Evolutionary conservation across 495 filamentous ascomycete genomes (phyloP).

Genomic region (Xylaria longipes): DNA sequence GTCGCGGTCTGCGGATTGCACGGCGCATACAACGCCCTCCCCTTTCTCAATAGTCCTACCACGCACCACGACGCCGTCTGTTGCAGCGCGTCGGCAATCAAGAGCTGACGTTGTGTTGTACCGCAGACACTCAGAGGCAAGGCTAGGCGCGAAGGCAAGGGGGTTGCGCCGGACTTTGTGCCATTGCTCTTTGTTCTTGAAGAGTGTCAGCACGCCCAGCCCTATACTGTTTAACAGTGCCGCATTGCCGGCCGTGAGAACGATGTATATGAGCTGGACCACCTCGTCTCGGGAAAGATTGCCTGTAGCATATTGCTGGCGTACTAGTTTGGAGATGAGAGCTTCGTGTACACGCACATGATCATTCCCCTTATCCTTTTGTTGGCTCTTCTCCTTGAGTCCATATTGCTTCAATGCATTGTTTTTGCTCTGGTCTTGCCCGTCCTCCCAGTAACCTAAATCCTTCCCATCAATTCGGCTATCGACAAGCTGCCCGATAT

Average conservation of each 20-base stretch:
- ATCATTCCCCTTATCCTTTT: conserved; percentile 36
- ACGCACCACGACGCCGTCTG: conserved; percentile 50
- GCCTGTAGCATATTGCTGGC: conserved; percentile 47
- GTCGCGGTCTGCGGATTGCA: conserved; percentile 55
- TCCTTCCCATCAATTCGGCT: conserved; percentile 43
- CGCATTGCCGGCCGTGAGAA: conserved; percentile 56
- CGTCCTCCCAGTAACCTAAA: conserved; percentile 39
- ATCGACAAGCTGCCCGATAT: neutral
- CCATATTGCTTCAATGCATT: conserved; percentile 45
- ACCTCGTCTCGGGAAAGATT: conserved; percentile 47
- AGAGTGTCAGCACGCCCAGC: conserved; percentile 48
- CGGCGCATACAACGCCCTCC: conserved; percentile 55
- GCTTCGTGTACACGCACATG: conserved; percentile 31
- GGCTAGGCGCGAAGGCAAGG: conserved; percentile 30
- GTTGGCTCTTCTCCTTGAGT: conserved; percentile 46
- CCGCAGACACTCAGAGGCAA: conserved; percentile 55
- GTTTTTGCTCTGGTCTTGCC: conserved; percentile 36
- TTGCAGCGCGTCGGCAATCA: conserved; percentile 51
- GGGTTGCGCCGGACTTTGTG: conserved; percentile 47
- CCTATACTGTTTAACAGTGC: conserved; percentile 59
- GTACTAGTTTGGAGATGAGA: conserved; percentile 50
- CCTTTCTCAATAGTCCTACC: conserved; percentile 47
- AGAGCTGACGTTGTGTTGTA: conserved; percentile 54
- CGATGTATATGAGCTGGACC: conserved; percentile 51
- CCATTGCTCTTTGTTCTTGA: conserved; percentile 47